Evolutionary conservation across 441 rosid genomes (phyloP), one percentile per base, ranked within the genome.

Genomic region (Hura crepitans): DNA sequence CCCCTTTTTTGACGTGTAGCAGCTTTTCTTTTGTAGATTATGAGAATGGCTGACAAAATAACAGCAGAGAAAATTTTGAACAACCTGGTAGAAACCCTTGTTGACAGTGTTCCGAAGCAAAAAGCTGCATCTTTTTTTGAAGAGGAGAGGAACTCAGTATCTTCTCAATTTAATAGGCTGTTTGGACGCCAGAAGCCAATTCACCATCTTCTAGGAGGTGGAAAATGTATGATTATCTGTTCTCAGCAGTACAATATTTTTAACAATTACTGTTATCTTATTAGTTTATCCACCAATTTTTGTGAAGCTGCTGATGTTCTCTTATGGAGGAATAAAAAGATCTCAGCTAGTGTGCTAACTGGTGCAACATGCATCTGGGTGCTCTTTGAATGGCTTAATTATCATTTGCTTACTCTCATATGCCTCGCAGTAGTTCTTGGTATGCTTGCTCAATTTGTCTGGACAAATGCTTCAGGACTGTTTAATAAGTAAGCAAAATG

Each of bases 251-350:
- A 20, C 28, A 1, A 35, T 63, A 28, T 12, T 72, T 10, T 15
- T 60, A 43, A 51, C 37, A 55, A 54, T 47, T 72, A 49, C 39
- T 60, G 20, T 10, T 14, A 5, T 81, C 39, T 45, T 62, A 43
- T 45, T 69, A 14, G 23, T 59, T 17, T 59, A 30, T 37, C 28
- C 17, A 18, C n/a, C 45, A 30, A 59, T 43, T 66, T 74, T n/a
- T 65, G 6, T 76, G 75, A 77, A 96, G 98, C 99, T 89, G 99
- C 99, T 80, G 99, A 96, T 87, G 98, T 96, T 63, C 80, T 96
- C 73, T 73, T 95, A 61, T 96, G 99, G 99, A 96, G 97, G 93
- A 91, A 92, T 84, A 96, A 92, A 83, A 92, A 92, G 88, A 91
- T 91, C 70, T 96, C 99, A 28, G 93, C 92, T 12, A 72, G 97